Percentiles rank a stretch among this genome's conserved stretches.
phyloP scores from a whole-genome alignment of 805 yeast species.

The Kluyveromyces wickerhamii region DNA sequence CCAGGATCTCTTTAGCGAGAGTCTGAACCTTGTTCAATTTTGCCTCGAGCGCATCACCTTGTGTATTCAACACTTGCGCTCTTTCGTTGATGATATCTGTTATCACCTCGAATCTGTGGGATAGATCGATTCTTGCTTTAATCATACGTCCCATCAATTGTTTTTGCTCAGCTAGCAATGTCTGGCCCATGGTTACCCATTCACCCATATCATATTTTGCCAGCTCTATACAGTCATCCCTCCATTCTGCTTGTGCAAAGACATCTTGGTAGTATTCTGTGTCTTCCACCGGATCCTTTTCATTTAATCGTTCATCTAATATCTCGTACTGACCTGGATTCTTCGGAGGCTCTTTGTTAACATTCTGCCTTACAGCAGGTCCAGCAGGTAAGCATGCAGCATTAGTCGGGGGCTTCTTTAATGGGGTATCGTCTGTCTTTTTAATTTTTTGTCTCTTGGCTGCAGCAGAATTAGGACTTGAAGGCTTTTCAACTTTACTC shows the following conservation, averaged over 20 bases:
- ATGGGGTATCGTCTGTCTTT: too few species aligned
- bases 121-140: slow-evolving; percentile 33
- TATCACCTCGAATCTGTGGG: slow-evolving; percentile 33
- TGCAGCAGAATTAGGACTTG: neutral
- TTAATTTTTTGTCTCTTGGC: too few species aligned
- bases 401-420: too few species aligned
- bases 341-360: neutral
- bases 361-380: too few species aligned
- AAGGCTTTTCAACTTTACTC: slow-evolving; percentile 2
- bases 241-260: slow-evolving; percentile 14
- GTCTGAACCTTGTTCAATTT: slow-evolving; percentile 33
- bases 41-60: slow-evolving; percentile 28
- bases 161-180: slow-evolving; percentile 29
- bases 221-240: slow-evolving; percentile 21
- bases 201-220: slow-evolving; percentile 21
- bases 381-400: too few species aligned
- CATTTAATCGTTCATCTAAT: slow-evolving; percentile 3
- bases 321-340: slow-evolving; percentile 8
- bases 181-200: slow-evolving; percentile 35
- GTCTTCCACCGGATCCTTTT: slow-evolving; percentile 4
- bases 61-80: slow-evolving; percentile 27
- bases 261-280: slow-evolving; percentile 11
- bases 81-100: slow-evolving; percentile 33
- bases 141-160: slow-evolving; percentile 30
- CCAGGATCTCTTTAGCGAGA: slow-evolving; percentile 36